Evolutionary conservation across 2,329 filamentous ascomycete genomes (phyloP).

Genomic region (Talaromyces sp.): DNA sequence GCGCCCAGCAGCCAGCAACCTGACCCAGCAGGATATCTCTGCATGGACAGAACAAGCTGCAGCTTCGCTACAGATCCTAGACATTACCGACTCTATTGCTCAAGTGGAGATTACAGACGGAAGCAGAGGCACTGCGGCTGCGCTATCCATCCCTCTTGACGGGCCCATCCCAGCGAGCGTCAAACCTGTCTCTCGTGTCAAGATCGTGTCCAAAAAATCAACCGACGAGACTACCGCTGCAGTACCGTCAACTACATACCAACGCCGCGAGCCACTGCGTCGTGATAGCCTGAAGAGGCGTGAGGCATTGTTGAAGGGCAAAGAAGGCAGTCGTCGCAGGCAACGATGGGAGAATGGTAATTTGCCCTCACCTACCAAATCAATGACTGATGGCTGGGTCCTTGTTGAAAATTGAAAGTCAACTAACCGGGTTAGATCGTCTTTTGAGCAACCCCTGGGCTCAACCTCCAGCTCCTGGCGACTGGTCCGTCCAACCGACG

Average conservation of each 20-base stretch:
- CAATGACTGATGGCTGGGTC: not conserved
- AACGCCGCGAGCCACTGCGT: slow-evolving; percentile 54
- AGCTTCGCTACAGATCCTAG: slow-evolving; percentile 36
- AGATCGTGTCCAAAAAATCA: slow-evolving; percentile 20
- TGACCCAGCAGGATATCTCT: slow-evolving; percentile 55
- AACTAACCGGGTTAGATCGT: slow-evolving; percentile 58
- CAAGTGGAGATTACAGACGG: slow-evolving; percentile 43
- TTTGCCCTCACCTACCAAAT: slow-evolving; percentile 23
- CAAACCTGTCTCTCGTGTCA: slow-evolving; percentile 30
- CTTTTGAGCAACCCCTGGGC: slow-evolving; percentile 82
- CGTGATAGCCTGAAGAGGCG: slow-evolving; percentile 64
- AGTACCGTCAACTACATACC: slow-evolving; percentile 40
- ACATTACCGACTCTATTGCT: slow-evolving; percentile 25
- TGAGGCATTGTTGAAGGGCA: slow-evolving; percentile 78
- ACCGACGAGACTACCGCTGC: slow-evolving; percentile 21
- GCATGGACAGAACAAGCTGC: slow-evolving; percentile 59
- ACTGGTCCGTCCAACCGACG: slow-evolving; percentile 81
- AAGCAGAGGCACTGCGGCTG: slow-evolving; percentile 54
- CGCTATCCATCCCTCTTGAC: slow-evolving; percentile 74
- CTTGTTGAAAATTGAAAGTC: too few species aligned
- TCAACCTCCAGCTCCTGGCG: slow-evolving; percentile 73
- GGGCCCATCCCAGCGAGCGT: slow-evolving; percentile 40
- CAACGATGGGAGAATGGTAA: slow-evolving; percentile 94
- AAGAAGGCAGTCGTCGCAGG: slow-evolving; percentile 81
- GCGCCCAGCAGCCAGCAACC: slow-evolving; percentile 24